Evolutionary conservation across 2,329 filamentous ascomycete species (phyloP).

Genomic region (Polytolypa hystricis): DNA sequence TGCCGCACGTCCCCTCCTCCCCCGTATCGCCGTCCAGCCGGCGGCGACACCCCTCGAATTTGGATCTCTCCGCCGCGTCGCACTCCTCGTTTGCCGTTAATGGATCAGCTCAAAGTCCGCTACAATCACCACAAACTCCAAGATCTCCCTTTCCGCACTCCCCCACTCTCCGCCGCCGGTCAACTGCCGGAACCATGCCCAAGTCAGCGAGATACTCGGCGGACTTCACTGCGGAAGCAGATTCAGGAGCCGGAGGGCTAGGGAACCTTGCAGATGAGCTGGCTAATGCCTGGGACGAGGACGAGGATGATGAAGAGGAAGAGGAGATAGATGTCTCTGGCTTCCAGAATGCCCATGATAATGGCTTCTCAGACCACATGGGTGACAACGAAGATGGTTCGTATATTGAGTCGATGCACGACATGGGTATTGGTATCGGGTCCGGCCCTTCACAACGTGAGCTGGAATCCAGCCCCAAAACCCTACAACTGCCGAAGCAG

Average conservation of each 20-base stretch:
- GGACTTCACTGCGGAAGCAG: constrained; percentile 25
- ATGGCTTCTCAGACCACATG: constrained; percentile 10
- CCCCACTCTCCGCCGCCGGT: constrained; percentile 27
- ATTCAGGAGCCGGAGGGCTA: constrained; percentile 36
- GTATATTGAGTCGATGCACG: constrained; percentile 17
- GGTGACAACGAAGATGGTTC: constrained; percentile 23
- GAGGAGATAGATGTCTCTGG: constrained; percentile 34
- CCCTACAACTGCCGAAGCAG: constrained; percentile 21
- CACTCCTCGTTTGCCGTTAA: constrained; percentile 21
- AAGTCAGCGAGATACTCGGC: constrained; percentile 27
- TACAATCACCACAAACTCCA: constrained; percentile 24
- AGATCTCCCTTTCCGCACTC: constrained; percentile 29
- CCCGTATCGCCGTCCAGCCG: constrained; percentile 25
- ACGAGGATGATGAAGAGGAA: constrained; percentile 38
- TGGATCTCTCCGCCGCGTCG: constrained; percentile 28
- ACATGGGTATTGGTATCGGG: constrained; percentile 15
- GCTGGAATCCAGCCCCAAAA: constrained; percentile 5
- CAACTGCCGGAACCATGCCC: constrained; percentile 25
- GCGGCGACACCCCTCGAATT: constrained; percentile 25
- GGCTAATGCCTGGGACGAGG: constrained; percentile 46
- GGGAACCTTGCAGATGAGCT: constrained; percentile 55
- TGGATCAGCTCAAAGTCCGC: constrained; percentile 22
- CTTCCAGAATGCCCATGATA: constrained; percentile 22
- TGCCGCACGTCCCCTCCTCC: too few species aligned
- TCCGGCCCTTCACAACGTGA: constrained; percentile 3